Base-by-base conservation (phyloP, 768 basidiomycete genomes). In the Leucosporidium yakuticum region DNA sequence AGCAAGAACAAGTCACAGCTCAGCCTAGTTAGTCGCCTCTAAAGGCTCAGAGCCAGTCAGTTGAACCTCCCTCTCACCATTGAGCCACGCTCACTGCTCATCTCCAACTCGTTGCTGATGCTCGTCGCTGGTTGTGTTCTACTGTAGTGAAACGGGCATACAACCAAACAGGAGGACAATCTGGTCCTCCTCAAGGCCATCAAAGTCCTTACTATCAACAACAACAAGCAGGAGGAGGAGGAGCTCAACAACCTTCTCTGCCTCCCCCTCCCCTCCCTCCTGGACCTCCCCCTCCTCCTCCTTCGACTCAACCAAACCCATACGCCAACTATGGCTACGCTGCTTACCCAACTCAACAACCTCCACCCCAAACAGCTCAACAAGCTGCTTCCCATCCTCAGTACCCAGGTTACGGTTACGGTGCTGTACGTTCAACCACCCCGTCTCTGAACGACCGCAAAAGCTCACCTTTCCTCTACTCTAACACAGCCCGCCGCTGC, bases 311-410 rank as follows among this genome's bases (percentile, higher is more conserved):
- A 20, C 60, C 29, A 19, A 75, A 76, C 31, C 79, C 93, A 27
- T 94, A 93, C 76, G 90, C 90, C 1, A 92, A 92, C 77, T 94
- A 94, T 76, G 91, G 91, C 39, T 94, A 95, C 77, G 89, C 90
- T 4, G 83, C 85, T 19, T 48, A 54, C 15, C 44, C 53, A 15
- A 61, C 48, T 23, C 56, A 20, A 27, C 60, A 17, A 56, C 27
- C 6, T 47, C 50, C 23, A 29, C 11, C 14, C 48, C 47, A 55
- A 29, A 29, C 36, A 25, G 53, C 53, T 20, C 59, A 61, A 9
- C 65, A 67, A 27, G 65, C 68, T 32, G 64, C 67, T 1, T 44
- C 67, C 62, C 74, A 62, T 69, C 78, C 39, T 44, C 74, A 69
- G 59, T 74, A 72, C 55, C 73, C 68, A 19, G 76, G 77, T 34